Conservation (phyloP, 129 eudicot genomes). For the Daucus carota region DNA sequence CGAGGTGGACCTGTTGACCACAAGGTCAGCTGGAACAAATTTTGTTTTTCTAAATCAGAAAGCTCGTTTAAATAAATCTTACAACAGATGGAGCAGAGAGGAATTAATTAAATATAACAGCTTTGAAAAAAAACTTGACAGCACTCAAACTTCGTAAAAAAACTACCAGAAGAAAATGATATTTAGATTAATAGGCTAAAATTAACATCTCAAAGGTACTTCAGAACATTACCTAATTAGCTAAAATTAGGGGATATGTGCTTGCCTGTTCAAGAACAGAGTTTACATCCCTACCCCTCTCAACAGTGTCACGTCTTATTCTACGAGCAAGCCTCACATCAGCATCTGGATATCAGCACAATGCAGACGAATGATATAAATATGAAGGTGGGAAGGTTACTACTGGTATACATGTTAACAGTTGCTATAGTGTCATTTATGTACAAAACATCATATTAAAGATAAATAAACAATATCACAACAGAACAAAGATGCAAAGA, state of each 20-base stretch:
- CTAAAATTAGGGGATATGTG: slow-evolving; percentile 8
- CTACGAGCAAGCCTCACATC: slow-evolving; percentile 99
- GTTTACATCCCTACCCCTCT: slow-evolving; percentile 97
- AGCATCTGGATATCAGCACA: slow-evolving; percentile 63
- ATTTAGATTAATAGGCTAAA: neutral
- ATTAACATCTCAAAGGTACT: neutral
- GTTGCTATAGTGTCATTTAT: neutral
- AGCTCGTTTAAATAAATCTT: too few relatives aligned
- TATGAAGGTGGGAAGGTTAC: neutral
- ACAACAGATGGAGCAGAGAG: neutral
- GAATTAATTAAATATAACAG: neutral
- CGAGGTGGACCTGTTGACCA: neutral
- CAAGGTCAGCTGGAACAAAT: neutral
- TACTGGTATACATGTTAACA: slow-evolving; percentile 4
- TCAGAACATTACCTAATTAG: slow-evolving; percentile 8
- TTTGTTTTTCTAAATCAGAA: neutral
- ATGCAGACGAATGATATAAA: slow-evolving; percentile 1
- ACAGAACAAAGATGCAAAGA: neutral
- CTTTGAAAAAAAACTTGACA: neutral
- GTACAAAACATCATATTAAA: neutral
- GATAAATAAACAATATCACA: neutral
- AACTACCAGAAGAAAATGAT: neutral
- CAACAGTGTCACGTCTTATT: slow-evolving; percentile 95
- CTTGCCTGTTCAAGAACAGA: slow-evolving; percentile 98
- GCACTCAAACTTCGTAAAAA: neutral